Conservation (phyloP, 2,329 filamentous ascomycete species). For the Eutypella sp. region DNA sequence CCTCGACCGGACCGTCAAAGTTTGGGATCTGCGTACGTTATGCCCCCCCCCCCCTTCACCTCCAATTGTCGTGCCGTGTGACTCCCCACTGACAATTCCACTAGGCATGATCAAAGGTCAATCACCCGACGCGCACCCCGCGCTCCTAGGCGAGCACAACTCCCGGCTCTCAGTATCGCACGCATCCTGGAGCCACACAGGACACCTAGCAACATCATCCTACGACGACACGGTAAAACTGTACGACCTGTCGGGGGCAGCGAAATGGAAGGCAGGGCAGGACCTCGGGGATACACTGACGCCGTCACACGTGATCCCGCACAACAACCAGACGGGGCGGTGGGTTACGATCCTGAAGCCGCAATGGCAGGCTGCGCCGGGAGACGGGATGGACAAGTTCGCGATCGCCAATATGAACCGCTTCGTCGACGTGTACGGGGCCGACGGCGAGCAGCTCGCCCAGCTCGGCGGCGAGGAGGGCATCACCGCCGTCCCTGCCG, state of each 20-base stretch:
- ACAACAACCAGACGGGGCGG: slow-evolving; percentile 94
- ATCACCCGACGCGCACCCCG: slow-evolving; percentile 55
- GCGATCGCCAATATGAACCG: slow-evolving; percentile 97
- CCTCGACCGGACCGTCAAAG: slow-evolving; percentile 79
- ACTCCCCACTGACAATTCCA: neutral
- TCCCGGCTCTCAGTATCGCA: slow-evolving; percentile 85
- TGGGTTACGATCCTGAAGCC: slow-evolving; percentile 83
- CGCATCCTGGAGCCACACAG: slow-evolving; percentile 80
- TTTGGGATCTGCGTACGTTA: slow-evolving; percentile 74
- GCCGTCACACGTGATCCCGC: slow-evolving; percentile 63
- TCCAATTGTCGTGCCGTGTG: neutral
- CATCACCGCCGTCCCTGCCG: slow-evolving; percentile 91
- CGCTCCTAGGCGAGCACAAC: slow-evolving; percentile 73
- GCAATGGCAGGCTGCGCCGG: slow-evolving; percentile 81
- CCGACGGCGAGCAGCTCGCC: slow-evolving; percentile 78
- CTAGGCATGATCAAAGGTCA: slow-evolving; percentile 52
- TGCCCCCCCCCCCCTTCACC: slow-evolving; percentile 38
- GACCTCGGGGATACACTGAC: slow-evolving; percentile 57
- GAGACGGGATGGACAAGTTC: slow-evolving; percentile 78
- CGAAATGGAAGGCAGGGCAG: slow-evolving; percentile 54
- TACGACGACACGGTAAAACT: slow-evolving; percentile 97
- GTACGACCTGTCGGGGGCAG: slow-evolving; percentile 66
- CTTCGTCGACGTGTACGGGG: slow-evolving; percentile 86
- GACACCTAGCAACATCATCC: slow-evolving; percentile 83
- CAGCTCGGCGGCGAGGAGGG: slow-evolving; percentile 76